These are phyloP conservation scores for Mycena citricolor DNA, from an alignment of 1,284 basidiomycete species.

Conservation along the genomic window DNA sequence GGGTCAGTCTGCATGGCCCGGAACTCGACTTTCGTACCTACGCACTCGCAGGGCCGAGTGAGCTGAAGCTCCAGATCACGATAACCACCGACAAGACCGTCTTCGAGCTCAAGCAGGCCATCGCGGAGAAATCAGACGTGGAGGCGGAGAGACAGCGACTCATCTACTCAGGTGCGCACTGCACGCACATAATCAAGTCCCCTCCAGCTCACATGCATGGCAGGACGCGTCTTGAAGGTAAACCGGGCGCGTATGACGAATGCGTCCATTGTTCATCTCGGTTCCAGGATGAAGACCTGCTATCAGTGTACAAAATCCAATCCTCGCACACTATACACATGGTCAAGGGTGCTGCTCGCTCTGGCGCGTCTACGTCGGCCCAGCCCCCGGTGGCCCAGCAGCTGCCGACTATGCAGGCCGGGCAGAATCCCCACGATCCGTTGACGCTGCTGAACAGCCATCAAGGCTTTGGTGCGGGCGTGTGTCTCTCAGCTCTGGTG, in stretches of 20 bases:
- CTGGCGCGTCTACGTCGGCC: conserved; percentile 35
- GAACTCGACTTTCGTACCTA: conserved; percentile 6
- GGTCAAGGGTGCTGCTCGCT: conserved; percentile 82
- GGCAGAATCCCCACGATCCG: conserved; percentile 79
- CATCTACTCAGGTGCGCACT: conserved; percentile 80
- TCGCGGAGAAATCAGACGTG: conserved; percentile 83
- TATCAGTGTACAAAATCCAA: conserved; percentile 88
- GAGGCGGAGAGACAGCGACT: conserved; percentile 80
- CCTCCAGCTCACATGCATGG: conserved; percentile 1
- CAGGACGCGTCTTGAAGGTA: conserved; percentile 75
- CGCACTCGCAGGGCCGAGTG: conserved; percentile 68
- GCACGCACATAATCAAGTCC: neutral
- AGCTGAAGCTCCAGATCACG: conserved; percentile 85
- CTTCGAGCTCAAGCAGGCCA: conserved; percentile 81
- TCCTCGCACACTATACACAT: conserved; percentile 87
- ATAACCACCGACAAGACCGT: conserved; percentile 81
- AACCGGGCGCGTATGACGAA: conserved; percentile 7
- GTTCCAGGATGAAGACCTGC: conserved; percentile 75
- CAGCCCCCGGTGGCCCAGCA: conserved; percentile 42
- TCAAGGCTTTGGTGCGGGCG: conserved; percentile 68
- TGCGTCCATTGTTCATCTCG: conserved; percentile 5
- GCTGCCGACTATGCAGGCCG: conserved; percentile 78
- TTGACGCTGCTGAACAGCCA: conserved; percentile 74
- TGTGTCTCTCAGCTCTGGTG: too few species aligned
- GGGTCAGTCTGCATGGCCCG: conserved; percentile 39